Evolutionary conservation across 225 moss, liverwort and hornwort species (phyloP), one percentile per base, ranked within the genome.

Genomic region (Polytrichum formosum): DNA sequence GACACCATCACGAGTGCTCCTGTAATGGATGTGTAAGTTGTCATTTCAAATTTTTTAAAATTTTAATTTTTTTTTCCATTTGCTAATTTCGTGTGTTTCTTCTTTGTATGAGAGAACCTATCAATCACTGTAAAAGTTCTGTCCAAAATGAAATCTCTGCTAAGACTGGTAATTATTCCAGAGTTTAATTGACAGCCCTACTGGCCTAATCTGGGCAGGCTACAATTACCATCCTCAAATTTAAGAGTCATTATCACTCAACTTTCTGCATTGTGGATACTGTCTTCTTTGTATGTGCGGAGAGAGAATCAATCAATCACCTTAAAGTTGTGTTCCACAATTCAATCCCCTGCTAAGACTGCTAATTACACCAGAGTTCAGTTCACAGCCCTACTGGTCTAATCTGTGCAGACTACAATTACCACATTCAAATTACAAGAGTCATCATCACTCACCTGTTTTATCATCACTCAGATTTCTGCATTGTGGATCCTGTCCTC

Each of bases 1-100:
- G 95, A 95, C 63, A 88, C 92, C 55, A 91, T 92, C 53, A 53
- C 77, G 27, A 90, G 95, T 25, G 75, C 71, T n/a, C 73, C 87
- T 17, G 74, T 92, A 23, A 76, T 77, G 65, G 74, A 83, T 5
- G 67, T 65, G 95, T 95, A 76, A 78, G 90, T 64, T 72, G 9
- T 26, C 28, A 53, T 72, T 19, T 10, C 16, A 18, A 26, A 26
- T 26, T 30, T 6, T 30, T 5, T 30, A 0, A 30, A 6, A 5
- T 6, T 29, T 29, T 30, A 26, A 26, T 29, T 25, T 6, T 4
- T 27, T 2, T 28, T 29, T 69, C 16, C 46, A 46, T 46, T 10
- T 46, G 3, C 13, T 46, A 46, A 46, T 13, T 46, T 16, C 4
- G 13, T 46, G 46, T 16, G 46, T 3, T 46, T 61, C 26, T 61